phyloP scores from a whole-genome alignment of 306 rosid species.

The Medicago ruthenica region DNA sequence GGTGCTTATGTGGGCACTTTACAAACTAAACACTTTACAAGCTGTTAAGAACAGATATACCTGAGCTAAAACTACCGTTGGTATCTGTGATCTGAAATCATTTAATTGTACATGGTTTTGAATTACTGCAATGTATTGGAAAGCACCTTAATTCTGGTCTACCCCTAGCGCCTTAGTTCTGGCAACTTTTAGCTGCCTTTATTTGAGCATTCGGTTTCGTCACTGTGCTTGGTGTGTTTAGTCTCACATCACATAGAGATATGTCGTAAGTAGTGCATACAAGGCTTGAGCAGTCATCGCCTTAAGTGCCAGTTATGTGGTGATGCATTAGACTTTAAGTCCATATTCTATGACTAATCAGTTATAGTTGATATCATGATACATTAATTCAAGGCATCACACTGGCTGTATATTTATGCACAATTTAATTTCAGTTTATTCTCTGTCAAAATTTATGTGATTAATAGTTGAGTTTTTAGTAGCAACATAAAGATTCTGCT shows the following conservation, averaged over 20 bases:
- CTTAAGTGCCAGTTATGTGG: background rate
- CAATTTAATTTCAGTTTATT: background rate
- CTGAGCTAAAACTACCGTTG: background rate
- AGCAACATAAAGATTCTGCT: slow-evolving; percentile 14
- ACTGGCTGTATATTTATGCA: background rate
- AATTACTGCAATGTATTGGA: slow-evolving; percentile 1
- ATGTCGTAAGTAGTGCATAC: background rate
- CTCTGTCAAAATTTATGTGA: background rate
- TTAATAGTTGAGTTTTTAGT: slow-evolving; percentile 23
- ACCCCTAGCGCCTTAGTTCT: background rate
- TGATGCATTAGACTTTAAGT: background rate
- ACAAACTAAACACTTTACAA: too few relatives aligned
- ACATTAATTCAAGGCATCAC: background rate
- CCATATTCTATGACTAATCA: background rate
- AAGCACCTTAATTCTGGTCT: background rate
- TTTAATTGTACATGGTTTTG: slow-evolving; percentile 16
- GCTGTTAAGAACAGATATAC: background rate
- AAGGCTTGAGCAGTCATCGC: background rate
- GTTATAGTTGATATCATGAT: background rate
- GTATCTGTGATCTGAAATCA: background rate
- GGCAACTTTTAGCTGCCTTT: background rate
- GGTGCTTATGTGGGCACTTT: too few relatives aligned
- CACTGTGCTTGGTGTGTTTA: background rate
- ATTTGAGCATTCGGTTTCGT: background rate
- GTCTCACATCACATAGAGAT: background rate